Evolutionary conservation across 2,329 filamentous ascomycete genomes (phyloP), one percentile per base, ranked within the genome.

Genomic region (Tolypocladium tundrense): DNA sequence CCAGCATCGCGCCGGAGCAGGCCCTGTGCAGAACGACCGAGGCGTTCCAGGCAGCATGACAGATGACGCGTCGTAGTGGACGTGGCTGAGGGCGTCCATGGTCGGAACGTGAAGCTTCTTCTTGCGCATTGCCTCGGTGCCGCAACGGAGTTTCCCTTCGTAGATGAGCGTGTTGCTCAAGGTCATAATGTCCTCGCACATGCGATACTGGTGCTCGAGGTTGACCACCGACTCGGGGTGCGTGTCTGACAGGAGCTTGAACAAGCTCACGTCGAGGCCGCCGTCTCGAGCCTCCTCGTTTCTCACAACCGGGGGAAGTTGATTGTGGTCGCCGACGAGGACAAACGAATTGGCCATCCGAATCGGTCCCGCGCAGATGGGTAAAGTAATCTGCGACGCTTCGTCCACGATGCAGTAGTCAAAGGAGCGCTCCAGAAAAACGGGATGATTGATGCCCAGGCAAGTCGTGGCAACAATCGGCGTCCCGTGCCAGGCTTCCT

Each of bases 341-440:
- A 99, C 90, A 72, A 99, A 99, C 0, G 88, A 96, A 55, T 84
- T 85, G 6, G 94, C 91, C 84, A 97, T 90, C 13, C 94, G 86
- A 64, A 99, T 95, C 0, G 94, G 94, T 0, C 94, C 94, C 0
- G 97, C 78, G 63, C 94, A 97, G 24, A 97, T 93, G 0, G 94
- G 94, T 24, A 99, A 77, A 0, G 94, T 99, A 69, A 99, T 97
- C 67, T 99, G 94, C 2, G 92, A 97, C 0, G 94, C 94, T 73
- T 99, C 94, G 64, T 99, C 94, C 4, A 99, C 93, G 61, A 99
- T 97, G 68, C 94, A 99, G 69, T 97, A 97, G 73, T 99, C 94
- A 65, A 99, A 99, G 0, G 87, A 85, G 5, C 94, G 88, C 67
- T 93, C 88, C 58, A 84, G 88, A 74, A 99, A 97, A 10, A 99